Evolutionary conservation across 208 protist genomes (phyloP), one percentile per base, ranked within the genome.

Genomic region (Angomonas deanei): DNA sequence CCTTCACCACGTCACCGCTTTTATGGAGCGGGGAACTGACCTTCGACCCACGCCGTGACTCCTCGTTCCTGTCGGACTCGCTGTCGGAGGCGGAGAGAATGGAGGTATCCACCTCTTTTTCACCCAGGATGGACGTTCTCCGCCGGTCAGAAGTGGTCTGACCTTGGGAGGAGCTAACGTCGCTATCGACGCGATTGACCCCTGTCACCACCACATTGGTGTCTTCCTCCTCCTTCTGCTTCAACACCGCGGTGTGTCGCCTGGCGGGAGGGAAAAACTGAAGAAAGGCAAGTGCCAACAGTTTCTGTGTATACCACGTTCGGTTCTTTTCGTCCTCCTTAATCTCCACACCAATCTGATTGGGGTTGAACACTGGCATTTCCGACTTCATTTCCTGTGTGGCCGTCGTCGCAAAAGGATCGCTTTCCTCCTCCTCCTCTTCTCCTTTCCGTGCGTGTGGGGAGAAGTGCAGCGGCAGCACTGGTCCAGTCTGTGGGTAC

Each of bases 281-380:
- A n/a, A 83, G 61, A 27, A 93, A 66, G 2, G 82, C 76, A 10
- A 72, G 53, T 27, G 72, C 65, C 30, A 93, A 64, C 13, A 83
- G 74, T 46, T 87, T 72, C 58, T 84, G 72, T 19, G 84, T 60
- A 59, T 89, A 90, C 86, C 86, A 93, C 34, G 71, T 79, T 34
- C 77, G 73, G 49, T 86, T 83, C 34, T 58, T 70, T 32, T 72
- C 56, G 5, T 76, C 75, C 26, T 80, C 74, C 27, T 66, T 78
- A 15, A 91, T 69, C 13, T 79, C 83, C n/a, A 81, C 66, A 19
- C 86, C 86, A 28, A 93, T 84, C 55, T 93, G 86, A 60, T 93
- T 93, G 17, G 86, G 86, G 70, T 93, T 93, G 21, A 67, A 53
- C 46, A 60, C 17, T 3, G 42, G 42, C 42, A 50, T 50, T 50